These are phyloP conservation scores for Colletotrichum limetticola DNA, from an alignment of 2,329 filamentous ascomycete genomes.

Conservation along the genomic window DNA sequence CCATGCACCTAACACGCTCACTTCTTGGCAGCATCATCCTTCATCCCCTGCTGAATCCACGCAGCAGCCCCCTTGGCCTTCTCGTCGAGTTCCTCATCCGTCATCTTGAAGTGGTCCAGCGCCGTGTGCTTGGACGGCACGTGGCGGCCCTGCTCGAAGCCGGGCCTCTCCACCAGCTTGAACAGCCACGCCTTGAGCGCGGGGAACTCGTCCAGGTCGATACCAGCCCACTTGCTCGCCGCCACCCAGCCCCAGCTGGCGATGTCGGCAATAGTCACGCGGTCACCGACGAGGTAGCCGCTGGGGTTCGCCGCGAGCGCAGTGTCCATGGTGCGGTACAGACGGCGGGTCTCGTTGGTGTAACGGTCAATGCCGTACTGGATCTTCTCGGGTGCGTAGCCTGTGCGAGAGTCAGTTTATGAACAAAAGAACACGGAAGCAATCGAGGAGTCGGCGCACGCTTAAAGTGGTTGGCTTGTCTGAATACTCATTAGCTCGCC, in stretches of 20 bases:
- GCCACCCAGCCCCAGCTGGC: conserved; percentile 84
- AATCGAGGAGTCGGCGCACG: conserved; percentile 53
- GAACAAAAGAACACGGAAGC: too few relatives aligned
- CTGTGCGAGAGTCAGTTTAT: conserved; percentile 43
- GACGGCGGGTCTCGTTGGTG: conserved; percentile 82
- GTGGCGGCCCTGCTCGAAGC: conserved; percentile 79
- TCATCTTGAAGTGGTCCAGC: conserved; percentile 55
- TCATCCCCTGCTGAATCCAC: conserved; percentile 79
- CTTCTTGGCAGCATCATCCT: conserved; percentile 67
- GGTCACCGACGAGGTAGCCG: conserved; percentile 74
- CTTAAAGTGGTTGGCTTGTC: conserved; percentile 84
- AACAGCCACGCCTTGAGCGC: conserved; percentile 81
- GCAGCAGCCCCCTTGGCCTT: conserved; percentile 56
- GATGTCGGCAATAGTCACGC: conserved; percentile 81
- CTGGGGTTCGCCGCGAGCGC: conserved; percentile 69
- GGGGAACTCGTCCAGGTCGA: conserved; percentile 80
- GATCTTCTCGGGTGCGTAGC: conserved; percentile 84
- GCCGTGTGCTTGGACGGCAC: conserved; percentile 76
- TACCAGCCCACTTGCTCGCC: conserved; percentile 51
- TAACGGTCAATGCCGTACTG: conserved; percentile 87
- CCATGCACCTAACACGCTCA: background rate
- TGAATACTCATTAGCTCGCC: conserved; percentile 30
- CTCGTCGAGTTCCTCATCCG: conserved; percentile 66
- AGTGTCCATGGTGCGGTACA: conserved; percentile 82
- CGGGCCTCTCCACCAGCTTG: conserved; percentile 74